These are phyloP conservation scores for Ophioceras dolichostomum DNA, from an alignment of 2,329 filamentous ascomycete species.

Conservation along the genomic window DNA sequence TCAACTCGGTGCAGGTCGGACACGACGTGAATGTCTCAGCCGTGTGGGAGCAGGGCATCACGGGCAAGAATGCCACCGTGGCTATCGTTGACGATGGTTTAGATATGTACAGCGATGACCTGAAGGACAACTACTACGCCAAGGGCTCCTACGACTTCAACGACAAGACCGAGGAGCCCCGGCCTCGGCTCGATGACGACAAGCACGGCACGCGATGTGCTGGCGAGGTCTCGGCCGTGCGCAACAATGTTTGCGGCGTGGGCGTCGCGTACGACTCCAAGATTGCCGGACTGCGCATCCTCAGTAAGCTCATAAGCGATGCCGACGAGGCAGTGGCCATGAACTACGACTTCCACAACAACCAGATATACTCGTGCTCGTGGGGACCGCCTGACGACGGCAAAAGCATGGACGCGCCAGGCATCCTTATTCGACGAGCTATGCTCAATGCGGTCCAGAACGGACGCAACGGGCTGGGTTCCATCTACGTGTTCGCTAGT, in stretches of 20 bases:
- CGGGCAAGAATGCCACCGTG: conserved; percentile 77
- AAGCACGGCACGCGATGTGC: conserved; percentile 88
- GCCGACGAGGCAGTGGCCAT: conserved; percentile 85
- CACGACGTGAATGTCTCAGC: conserved; percentile 96
- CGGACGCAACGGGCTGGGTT: conserved; percentile 71
- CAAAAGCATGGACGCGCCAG: conserved; percentile 83
- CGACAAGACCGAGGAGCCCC: conserved; percentile 65
- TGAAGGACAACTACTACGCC: conserved; percentile 89
- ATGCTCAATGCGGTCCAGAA: conserved; percentile 90
- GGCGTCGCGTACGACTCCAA: conserved; percentile 89
- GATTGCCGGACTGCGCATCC: conserved; percentile 82
- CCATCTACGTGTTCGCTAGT: conserved; percentile 92
- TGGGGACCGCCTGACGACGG: conserved; percentile 97
- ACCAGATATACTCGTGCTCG: conserved; percentile 96
- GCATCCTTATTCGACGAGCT: conserved; percentile 74
- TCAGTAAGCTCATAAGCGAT: conserved; percentile 83
- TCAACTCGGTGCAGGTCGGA: conserved; percentile 67
- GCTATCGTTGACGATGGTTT: conserved; percentile 94
- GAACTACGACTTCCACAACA: conserved; percentile 84
- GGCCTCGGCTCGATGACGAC: conserved; percentile 74
- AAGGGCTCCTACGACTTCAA: conserved; percentile 95
- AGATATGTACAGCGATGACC: conserved; percentile 88
- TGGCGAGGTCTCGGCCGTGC: conserved; percentile 85
- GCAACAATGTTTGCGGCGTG: conserved; percentile 88
- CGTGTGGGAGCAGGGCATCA: conserved; percentile 83